Evolutionary conservation across 2,329 filamentous ascomycete genomes (phyloP).

Genomic region (Phoma sp.): DNA sequence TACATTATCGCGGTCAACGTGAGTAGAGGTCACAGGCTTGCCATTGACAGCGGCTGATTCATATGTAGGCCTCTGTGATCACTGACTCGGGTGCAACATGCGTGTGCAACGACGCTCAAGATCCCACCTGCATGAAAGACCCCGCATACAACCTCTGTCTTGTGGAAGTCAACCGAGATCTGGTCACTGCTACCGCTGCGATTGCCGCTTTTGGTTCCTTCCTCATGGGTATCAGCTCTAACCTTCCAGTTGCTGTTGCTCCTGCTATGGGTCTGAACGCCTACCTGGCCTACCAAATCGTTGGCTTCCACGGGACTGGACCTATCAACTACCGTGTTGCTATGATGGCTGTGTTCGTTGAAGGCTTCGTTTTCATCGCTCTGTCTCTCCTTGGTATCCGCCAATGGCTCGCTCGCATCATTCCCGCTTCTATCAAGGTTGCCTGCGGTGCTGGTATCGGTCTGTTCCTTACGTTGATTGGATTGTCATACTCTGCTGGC

Average conservation of each 20-base stretch:
- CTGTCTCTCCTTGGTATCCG: conserved; percentile 75
- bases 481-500: conserved; percentile 81
- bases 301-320: conserved; percentile 78
- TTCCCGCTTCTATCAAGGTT: conserved; percentile 84
- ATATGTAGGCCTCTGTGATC: conserved; percentile 61
- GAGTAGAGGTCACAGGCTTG: conserved; percentile 42
- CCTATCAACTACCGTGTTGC: conserved; percentile 71
- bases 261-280: conserved; percentile 85
- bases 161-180: conserved; percentile 71
- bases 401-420: conserved; percentile 67
- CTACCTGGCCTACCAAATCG: conserved; percentile 85
- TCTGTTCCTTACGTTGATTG: conserved; percentile 79
- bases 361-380: conserved; percentile 83
- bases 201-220: conserved; percentile 81
- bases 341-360: conserved; percentile 85
- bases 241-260: conserved; percentile 75
- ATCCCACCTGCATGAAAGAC: conserved; percentile 61
- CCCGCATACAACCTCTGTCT: conserved; percentile 68
- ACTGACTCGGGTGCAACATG: conserved; percentile 77
- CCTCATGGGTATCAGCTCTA: conserved; percentile 81
- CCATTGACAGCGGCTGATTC: conserved; percentile 13
- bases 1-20: conserved; percentile 70
- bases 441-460: conserved; percentile 91
- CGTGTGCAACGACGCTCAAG: conserved; percentile 63
- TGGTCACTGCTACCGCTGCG: conserved; percentile 84